Base-by-base conservation (phyloP, 2,329 filamentous ascomycete genomes). In the Monosporascus sp. region DNA sequence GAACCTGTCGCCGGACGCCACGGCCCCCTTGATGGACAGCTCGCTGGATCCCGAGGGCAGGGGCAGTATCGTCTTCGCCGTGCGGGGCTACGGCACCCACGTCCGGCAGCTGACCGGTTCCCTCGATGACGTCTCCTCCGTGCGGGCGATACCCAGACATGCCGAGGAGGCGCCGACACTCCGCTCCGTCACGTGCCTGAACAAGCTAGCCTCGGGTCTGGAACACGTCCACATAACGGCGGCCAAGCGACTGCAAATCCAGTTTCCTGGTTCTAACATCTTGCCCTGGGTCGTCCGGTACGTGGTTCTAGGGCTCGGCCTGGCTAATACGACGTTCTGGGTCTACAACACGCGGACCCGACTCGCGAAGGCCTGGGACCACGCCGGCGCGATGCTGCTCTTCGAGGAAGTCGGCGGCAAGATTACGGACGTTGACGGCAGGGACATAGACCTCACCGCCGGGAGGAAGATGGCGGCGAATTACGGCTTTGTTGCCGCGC, bases 281-380 rank as follows among this genome's bases (percentile, higher is more conserved):
- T 70, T 83, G 0, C 77, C 79, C 1, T 83, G 81, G 81, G 80
- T 83, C 6, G 70, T 80, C 8, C 74, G 80, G 14, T 84, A 80
- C 78, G 74, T 75, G 0, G 69, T 68, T 2, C 69, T 83, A 22
- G 80, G 79, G 0, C 67, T 81, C 50, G 78, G 80, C 0, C 65
- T 78, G 5, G 79, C 74, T 9, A 79, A 82, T 65, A 71, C 74
- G 41, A 82, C 78, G 0, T 72, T 82, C 9, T 83, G 80, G 79
- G 74, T 81, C 9, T 84, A 83, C 67, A 76, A 74, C 56, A 65
- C 67, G 22, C 68, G 71, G 20, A 71, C 74, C 24, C 70, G 79
- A 0, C 70, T 70, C 11, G 81, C 74, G 9, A 83, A 84, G 67
- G 70, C 79, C 1, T 84, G 80, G 81, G 81, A 84, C 56, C 81